A percentile compares a stretch with the other conserved stretches of the same genome.
phyloP scores from a whole-genome alignment of 2,329 filamentous ascomycete species.

The Arthrobotrys conoides region DNA sequence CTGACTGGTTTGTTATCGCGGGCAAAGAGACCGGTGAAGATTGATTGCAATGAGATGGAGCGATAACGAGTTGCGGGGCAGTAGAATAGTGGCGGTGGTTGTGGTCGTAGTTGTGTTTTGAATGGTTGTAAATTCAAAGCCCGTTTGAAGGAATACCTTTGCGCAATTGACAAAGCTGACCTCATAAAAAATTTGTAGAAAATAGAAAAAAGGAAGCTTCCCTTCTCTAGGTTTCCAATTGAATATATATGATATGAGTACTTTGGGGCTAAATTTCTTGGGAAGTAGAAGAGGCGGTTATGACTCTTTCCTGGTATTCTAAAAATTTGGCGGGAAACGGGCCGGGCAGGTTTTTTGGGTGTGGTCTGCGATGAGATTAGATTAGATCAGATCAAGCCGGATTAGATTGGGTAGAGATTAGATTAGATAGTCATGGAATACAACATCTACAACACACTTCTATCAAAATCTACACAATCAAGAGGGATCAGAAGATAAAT shows the following conservation, averaged over 20 bases:
- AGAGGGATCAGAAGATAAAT: background rate
- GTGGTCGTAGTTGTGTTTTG: slow-evolving; percentile 5
- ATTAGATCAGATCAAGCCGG: slow-evolving; percentile 1
- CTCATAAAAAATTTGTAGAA: slow-evolving; percentile 48
- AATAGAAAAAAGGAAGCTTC: background rate
- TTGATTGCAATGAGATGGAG: background rate
- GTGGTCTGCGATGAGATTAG: slow-evolving; percentile 45
- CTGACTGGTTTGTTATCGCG: slow-evolving; percentile 31
- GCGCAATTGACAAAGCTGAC: slow-evolving; percentile 48
- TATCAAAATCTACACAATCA: no score
- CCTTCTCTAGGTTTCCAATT: background rate
- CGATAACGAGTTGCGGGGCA: slow-evolving; percentile 39
- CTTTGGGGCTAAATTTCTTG: background rate
- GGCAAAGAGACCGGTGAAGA: slow-evolving; percentile 12
- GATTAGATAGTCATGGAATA: background rate
- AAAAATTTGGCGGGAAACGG: slow-evolving; percentile 43
- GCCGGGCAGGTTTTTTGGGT: slow-evolving; percentile 16
- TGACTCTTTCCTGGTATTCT: slow-evolving; percentile 37
- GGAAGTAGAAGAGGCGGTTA: background rate
- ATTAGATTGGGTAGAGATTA: background rate
- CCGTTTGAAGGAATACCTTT: slow-evolving; percentile 39
- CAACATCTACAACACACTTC: slow-evolving; percentile 20
- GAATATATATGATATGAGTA: background rate
- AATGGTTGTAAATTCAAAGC: slow-evolving; percentile 3
- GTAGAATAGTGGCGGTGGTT: background rate